Base-by-base conservation (phyloP, 441 rosid genomes). In the Croton laevigatus region DNA sequence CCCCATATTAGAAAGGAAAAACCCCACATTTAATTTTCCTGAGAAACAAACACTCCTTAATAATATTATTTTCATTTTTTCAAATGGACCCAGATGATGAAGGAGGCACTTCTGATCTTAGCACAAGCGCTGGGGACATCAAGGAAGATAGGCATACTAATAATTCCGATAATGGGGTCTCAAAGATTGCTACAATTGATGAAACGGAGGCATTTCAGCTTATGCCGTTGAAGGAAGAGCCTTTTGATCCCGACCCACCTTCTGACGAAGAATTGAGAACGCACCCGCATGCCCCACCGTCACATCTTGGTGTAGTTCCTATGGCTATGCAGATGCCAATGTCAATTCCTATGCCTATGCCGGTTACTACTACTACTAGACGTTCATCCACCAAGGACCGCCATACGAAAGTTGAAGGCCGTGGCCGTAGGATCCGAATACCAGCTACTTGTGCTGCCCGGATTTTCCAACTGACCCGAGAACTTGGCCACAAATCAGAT, bases 361-460 rank as follows among this genome's bases (percentile, higher is more conserved):
- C 78, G 3, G 55, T 38, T 8, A 60, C 59, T 1, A 17, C 74
- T 6, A 38, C 74, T 6, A 38, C 61, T 44, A 75, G 75, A 75
- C 79, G 84, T 44, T 80, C 85, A 6, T 78, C 88, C 58, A 80
- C 75, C 70, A 87, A 85, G 80, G 95, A 87, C 76, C 84, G 89
- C 16, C 91, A 87, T 73, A 80, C 81, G 4, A 85, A 87, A 77
- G 92, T 87, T 7, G 88, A 87, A 78, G 91, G 95, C 20, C 85
- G 91, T 13, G 88, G 91, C 34, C 83, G 94, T 9, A 86, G 90
- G 82, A 80, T 89, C 63, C 80, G 95, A 71, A 80, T 89, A 67
- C 87, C 88, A 52, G 83, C 88, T 12, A 73, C 86, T 5, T 87
- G 89, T 66, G 90, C 91, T 0, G 91, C 95, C 1, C 80, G 90